Base-by-base conservation (phyloP, 108 stramenopile genomes). In the Skeletonema menzelii region DNA sequence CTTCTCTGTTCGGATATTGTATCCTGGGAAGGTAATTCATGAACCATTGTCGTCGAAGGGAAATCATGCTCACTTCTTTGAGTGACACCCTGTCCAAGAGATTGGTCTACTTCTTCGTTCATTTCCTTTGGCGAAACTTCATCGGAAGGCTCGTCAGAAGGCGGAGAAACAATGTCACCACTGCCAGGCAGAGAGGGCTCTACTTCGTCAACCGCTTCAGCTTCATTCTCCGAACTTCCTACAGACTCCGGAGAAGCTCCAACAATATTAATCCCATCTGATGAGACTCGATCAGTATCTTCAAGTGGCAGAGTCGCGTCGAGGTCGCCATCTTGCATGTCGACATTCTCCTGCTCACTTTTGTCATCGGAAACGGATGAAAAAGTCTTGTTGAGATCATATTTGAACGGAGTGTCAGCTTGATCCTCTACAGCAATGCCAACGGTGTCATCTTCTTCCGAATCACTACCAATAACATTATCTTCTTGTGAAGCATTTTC, bases 11-110 rank as follows among this genome's bases (percentile, higher is more conserved):
- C 53, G 8, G 55, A 28, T 49, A 53, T 37, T 40, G 8, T 35
- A 44, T 63, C 38, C 8, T 40, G 38, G 30, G 57, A 59, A 7
- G 56, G 24, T 35, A 56, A 58, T 40, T 17, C 56, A 44, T 63
- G 75, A 12, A 35, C 56, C 75, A 69, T 68, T 5, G 59, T 38
- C 6, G 60, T 42, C 27, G 70, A 67, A 6, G 77, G 65, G 26
- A 71, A 55, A 44, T 77, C 64, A 19, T 58, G 77, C 14, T 67
- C 69, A 27, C 34, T 57, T 65, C 6, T 20, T 64, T 44, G 12
- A 8, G 31, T n/a, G 12, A 14, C 14, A 38, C 47, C 30, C 35
- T 22, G 47, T 14, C 20, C 13, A 8, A 49, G 20, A 49, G 47
- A 49, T 20, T 49, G 47, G 20, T 49, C 47, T 15, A 49, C 47